Evolutionary conservation across 176 grass and related monocot genomes (phyloP), one percentile per base, ranked within the genome.

Genomic region (Oryza glaberrima): DNA sequence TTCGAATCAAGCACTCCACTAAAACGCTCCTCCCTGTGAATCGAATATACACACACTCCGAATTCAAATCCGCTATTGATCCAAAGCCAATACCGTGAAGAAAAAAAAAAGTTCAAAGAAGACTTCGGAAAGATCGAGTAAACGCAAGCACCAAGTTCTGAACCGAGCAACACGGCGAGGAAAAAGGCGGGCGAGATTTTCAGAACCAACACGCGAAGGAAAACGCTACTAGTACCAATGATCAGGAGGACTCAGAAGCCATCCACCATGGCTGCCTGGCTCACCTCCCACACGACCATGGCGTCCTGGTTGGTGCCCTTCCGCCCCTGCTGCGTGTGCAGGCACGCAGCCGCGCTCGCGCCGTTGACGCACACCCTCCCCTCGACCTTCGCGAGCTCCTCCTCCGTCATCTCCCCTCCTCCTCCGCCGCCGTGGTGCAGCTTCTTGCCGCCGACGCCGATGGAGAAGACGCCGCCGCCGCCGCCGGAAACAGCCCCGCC

Each of bases 301-400:
- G 96, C 96, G 70, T 99, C 96, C 84, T 99, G 96, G 82, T 99
- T 99, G 71, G 96, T 96, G 45, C 96, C 96, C 83, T 99, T 99
- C 84, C 86, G 86, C 30, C 96, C 96, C 88, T 99, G 96, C 90
- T 99, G 96, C 73, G 91, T 96, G 85, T 99, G 89, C 13, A 99
- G 92, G 86, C 91, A 94, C 79, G 88, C 94, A 28, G 38, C 83
- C 23, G 79, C 78, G 77, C 86, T 96, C 26, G 91, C 63, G 20
- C 91, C 93, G 75, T 94, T 99, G 2, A 70, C 81, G 84, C 75
- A 92, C 90, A 94, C 86, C 87, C 96, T 91, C 23, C 94, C 96
- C 12, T 90, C 54, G 48, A 99, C 84, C 66, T 78, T 49, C 6
- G 82, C 79, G 86, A 99, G 84, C 46, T 99, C 91, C 46, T 91